phyloP scores from a whole-genome alignment of 495 filamentous ascomycete genomes.

The Zalerion maritima region DNA sequence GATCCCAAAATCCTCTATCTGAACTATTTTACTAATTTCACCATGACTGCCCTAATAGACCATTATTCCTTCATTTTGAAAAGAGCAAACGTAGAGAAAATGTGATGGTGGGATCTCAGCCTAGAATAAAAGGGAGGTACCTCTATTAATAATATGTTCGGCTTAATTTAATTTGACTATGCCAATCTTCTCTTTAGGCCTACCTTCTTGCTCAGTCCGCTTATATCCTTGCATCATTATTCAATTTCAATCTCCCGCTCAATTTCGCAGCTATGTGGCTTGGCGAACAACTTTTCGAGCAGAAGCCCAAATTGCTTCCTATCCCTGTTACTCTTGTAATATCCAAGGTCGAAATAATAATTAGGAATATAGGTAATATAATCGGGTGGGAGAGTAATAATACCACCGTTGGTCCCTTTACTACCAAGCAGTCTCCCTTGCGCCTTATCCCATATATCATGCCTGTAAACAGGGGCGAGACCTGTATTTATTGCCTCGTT shows the following conservation, averaged over 20 bases:
- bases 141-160: constrained; percentile 2
- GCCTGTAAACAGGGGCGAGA: constrained; percentile 11
- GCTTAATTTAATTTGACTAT: constrained; percentile 1
- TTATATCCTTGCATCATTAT: constrained; percentile 19
- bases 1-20: too few species aligned
- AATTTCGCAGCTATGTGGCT: constrained; percentile 10
- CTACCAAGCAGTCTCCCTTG: constrained; percentile 21
- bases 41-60: too few species aligned
- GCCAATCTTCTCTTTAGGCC: constrained; percentile 8
- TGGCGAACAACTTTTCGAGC: constrained; percentile 16
- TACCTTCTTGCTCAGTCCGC: constrained; percentile 12
- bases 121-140: constrained; percentile 10
- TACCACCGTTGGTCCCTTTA: constrained; percentile 15
- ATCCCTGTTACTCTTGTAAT: constrained; percentile 18
- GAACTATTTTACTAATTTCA: too few species aligned
- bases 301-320: constrained; percentile 15
- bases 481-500: constrained; percentile 20
- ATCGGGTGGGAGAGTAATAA: constrained; percentile 22
- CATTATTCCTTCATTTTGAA: constrained; percentile 21
- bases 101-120: constrained; percentile 13
- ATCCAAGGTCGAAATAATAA: constrained; percentile 23
- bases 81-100: constrained; percentile 14
- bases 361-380: constrained; percentile 18
- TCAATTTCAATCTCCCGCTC: constrained; percentile 15
- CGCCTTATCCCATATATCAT: constrained; percentile 17